phyloP scores from a whole-genome alignment of 2,329 filamentous ascomycete genomes.

The Cladophialophora carrionii region DNA sequence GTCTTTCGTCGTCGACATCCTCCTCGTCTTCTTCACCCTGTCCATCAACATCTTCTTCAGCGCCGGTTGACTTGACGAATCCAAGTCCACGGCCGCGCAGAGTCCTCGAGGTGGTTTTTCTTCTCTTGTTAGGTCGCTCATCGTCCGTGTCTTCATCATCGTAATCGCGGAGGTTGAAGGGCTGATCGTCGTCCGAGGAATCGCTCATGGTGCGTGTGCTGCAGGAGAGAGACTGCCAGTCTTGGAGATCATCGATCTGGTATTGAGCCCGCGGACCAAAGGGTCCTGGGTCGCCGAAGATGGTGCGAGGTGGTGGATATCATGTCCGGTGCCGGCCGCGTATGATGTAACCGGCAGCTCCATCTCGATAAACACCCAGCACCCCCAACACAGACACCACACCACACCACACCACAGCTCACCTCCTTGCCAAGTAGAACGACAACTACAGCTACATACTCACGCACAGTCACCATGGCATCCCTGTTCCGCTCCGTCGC shows the following conservation, averaged over 20 bases:
- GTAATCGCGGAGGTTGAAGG: conserved; percentile 38
- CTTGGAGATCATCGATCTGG: not conserved
- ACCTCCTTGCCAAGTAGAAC: not conserved
- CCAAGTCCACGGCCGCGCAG: conserved; percentile 37
- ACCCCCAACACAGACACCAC: too few species aligned
- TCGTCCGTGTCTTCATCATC: conserved; percentile 39
- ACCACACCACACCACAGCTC: not conserved
- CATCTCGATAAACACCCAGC: not conserved
- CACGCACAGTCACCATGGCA: conserved; percentile 62
- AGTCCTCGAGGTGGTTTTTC: conserved; percentile 35
- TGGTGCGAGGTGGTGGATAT: not conserved
- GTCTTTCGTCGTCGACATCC: conserved; percentile 37
- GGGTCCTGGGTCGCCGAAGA: not conserved
- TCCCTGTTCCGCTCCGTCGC: conserved; percentile 72
- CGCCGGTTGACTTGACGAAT: conserved; percentile 35
- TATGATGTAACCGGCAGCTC: not conserved
- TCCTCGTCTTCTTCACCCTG: conserved; percentile 33
- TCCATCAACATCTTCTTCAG: conserved; percentile 32
- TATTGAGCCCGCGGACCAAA: not conserved
- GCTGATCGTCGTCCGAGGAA: conserved; percentile 40
- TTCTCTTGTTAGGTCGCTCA: conserved; percentile 36
- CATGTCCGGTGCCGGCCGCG: not conserved
- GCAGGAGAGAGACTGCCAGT: not conserved
- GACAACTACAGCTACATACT: too few species aligned
- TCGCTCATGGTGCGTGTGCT: conserved; percentile 32